These are phyloP conservation scores for Populus hybrid DNA, from an alignment of 441 rosid genomes.

Conservation along the genomic window DNA sequence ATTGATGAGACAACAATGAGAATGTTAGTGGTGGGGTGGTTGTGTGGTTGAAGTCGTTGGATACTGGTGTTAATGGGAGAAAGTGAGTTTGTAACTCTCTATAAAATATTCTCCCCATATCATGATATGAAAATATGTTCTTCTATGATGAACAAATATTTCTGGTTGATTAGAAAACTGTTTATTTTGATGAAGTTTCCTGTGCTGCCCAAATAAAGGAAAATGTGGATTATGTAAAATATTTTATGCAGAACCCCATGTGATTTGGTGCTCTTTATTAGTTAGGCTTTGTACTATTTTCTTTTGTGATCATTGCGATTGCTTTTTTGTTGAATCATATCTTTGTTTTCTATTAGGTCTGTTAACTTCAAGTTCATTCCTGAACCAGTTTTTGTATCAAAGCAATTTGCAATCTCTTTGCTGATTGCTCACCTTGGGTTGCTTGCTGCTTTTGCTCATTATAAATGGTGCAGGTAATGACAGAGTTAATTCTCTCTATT, in stretches of 20 bases:
- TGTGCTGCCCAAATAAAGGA: neutral
- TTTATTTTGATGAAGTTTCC: neutral
- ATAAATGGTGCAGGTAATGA: constrained; percentile 95
- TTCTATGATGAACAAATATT: neutral
- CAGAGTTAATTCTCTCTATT: neutral
- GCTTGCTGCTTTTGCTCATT: constrained; percentile 64
- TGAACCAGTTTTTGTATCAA: constrained; percentile 80
- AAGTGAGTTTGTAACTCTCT: neutral
- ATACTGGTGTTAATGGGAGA: neutral
- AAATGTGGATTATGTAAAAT: neutral
- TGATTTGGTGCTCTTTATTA: neutral
- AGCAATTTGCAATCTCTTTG: constrained; percentile 77
- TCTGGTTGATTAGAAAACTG: neutral
- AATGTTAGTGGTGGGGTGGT: neutral
- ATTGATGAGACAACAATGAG: neutral
- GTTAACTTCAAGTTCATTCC: constrained; percentile 96
- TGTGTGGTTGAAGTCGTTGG: neutral
- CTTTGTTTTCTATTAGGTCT: constrained; percentile 60
- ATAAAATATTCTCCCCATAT: neutral
- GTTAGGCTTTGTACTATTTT: neutral
- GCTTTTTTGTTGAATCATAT: constrained; percentile 16
- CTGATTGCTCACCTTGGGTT: constrained; percentile 64
- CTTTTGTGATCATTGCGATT: neutral
- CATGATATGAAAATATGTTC: neutral
- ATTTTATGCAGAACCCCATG: neutral